A percentile compares a stretch with the other conserved stretches of the same genome.
Evolutionary conservation across 1,284 basidiomycete species (phyloP).

Genomic region (Tilletia indica): DNA sequence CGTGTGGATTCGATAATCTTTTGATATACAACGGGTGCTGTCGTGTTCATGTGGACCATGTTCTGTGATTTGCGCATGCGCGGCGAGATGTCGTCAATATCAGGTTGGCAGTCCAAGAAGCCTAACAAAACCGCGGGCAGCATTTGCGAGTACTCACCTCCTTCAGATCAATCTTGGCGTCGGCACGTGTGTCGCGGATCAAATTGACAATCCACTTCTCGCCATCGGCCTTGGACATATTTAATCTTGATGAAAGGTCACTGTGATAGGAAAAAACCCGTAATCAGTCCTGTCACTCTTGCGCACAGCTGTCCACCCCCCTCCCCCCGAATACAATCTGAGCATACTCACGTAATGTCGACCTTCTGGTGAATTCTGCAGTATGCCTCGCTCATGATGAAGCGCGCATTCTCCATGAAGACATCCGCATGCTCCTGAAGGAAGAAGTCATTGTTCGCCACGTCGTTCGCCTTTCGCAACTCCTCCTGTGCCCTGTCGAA

Average conservation of each 20-base stretch:
- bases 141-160: constrained; percentile 63
- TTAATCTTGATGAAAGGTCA: constrained; percentile 86
- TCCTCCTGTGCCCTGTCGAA: constrained; percentile 84
- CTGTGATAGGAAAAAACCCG: constrained; percentile 57
- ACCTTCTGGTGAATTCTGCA: constrained; percentile 95
- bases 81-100: no score
- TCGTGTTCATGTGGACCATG: constrained; percentile 90
- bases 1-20: constrained; percentile 93
- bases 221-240: constrained; percentile 86
- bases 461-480: constrained; percentile 74
- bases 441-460: constrained; percentile 92
- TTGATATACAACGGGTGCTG: constrained; percentile 85
- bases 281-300: neutral
- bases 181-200: constrained; percentile 92
- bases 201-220: constrained; percentile 99
- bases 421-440: constrained; percentile 82
- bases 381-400: constrained; percentile 92
- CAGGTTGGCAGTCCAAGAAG: neutral
- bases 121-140: neutral
- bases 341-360: constrained; percentile 74
- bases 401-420: constrained; percentile 92
- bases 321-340: no score
- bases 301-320: neutral
- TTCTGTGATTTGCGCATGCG: constrained; percentile 61
- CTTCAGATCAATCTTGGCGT: constrained; percentile 95